These are phyloP conservation scores for Vitis cinerea DNA, from an alignment of 164 flowering plant genomes.

Conservation along the genomic window DNA sequence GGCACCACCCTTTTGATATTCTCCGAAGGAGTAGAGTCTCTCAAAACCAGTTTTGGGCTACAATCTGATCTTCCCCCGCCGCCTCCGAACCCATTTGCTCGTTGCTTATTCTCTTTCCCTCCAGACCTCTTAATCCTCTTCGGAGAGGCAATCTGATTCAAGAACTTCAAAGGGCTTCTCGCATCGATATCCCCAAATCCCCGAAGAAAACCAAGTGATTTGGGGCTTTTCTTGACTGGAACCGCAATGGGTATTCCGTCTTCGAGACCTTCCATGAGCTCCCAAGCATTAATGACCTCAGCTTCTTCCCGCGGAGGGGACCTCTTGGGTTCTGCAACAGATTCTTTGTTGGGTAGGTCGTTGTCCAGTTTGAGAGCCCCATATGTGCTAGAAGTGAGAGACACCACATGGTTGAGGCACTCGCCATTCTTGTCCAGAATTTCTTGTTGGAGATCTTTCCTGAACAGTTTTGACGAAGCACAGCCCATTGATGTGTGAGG, in stretches of 20 bases:
- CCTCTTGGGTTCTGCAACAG: constrained; percentile 18
- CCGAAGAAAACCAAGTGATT: constrained; percentile 25
- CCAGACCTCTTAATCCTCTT: constrained; percentile 44
- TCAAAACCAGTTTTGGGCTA: constrained; percentile 46
- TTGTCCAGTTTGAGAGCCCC: constrained; percentile 72
- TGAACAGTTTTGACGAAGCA: constrained; percentile 67
- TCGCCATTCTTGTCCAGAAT: constrained; percentile 29
- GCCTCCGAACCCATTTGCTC: constrained; percentile 7
- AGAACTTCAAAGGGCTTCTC: constrained; percentile 51
- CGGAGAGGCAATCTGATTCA: constrained; percentile 46
- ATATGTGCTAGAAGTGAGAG: constrained; percentile 86
- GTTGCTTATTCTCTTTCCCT: constrained; percentile 73
- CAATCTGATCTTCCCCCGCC: constrained; percentile 20
- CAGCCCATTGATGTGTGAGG: constrained; percentile 68
- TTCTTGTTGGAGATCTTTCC: constrained; percentile 43
- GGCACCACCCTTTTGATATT: constrained; percentile 33
- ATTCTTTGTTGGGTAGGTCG: constrained; percentile 20
- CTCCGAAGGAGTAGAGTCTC: constrained; percentile 31
- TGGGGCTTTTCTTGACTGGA: constrained; percentile 50
- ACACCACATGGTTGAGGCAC: constrained; percentile 63
- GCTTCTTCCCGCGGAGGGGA: constrained; percentile 50
- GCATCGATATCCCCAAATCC: constrained; percentile 36
- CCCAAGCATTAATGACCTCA: constrained; percentile 87
- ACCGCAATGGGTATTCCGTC: constrained; percentile 39
- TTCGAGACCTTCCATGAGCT: constrained; percentile 83